Percentiles rank a stretch among this genome's conserved stretches.
phyloP scores from a whole-genome alignment of 2,329 filamentous ascomycete genomes.

The Fusarium torulosum region DNA sequence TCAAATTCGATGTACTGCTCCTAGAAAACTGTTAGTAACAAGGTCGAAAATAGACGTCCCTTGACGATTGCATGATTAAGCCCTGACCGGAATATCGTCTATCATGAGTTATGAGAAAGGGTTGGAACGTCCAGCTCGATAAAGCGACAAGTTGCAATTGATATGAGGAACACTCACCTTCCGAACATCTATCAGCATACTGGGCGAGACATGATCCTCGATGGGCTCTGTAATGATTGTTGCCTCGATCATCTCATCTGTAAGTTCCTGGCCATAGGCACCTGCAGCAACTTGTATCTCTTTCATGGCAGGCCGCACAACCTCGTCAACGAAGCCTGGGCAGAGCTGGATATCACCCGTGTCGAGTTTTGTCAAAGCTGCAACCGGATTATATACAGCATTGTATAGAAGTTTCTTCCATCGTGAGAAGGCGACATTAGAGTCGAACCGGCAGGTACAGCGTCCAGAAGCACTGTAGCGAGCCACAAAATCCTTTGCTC shows the following conservation, averaged over 20 bases:
- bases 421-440: constrained; percentile 42
- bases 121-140: not conserved
- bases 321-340: constrained; percentile 39
- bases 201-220: constrained; percentile 42
- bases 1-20: constrained; percentile 46
- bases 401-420: constrained; percentile 47
- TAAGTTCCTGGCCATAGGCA: constrained; percentile 41
- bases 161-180: constrained; percentile 27
- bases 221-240: constrained; percentile 44
- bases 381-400: constrained; percentile 43
- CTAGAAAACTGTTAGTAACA: constrained; percentile 26
- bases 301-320: constrained; percentile 44
- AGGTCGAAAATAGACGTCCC: not conserved
- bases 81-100: not conserved
- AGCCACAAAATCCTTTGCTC: constrained; percentile 41
- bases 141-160: not conserved
- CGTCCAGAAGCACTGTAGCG: constrained; percentile 40
- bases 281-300: constrained; percentile 41
- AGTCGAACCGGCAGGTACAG: constrained; percentile 37
- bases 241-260: constrained; percentile 40
- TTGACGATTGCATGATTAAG: not conserved
- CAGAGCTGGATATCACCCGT: constrained; percentile 46
- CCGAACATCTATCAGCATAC: constrained; percentile 43
- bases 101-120: not conserved
- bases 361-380: constrained; percentile 39